These are phyloP conservation scores for Leccinum fallax DNA, from an alignment of 1,284 basidiomycete genomes.

Conservation along the genomic window DNA sequence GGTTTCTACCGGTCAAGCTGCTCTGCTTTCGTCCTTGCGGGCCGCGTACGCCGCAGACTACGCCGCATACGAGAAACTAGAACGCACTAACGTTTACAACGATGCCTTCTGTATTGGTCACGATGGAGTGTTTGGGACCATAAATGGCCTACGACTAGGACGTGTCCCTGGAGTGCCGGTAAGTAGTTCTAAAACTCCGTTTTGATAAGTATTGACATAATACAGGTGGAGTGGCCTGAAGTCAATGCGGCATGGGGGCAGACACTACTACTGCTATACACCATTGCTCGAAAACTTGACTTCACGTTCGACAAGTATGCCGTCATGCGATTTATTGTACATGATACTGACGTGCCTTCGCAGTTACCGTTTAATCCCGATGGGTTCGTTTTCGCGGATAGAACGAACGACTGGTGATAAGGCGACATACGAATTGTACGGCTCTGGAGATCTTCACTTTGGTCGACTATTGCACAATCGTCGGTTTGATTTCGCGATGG, in stretches of 20 bases:
- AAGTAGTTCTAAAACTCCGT: conserved; percentile 28
- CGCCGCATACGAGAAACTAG: conserved; percentile 80
- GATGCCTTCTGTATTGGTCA: conserved; percentile 99
- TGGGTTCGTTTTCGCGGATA: conserved; percentile 92
- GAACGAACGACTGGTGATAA: conserved; percentile 85
- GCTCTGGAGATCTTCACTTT: conserved; percentile 88
- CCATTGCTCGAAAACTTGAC: conserved; percentile 87
- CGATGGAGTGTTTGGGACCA: conserved; percentile 92
- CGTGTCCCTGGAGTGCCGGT: conserved; percentile 79
- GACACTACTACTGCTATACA: conserved; percentile 88
- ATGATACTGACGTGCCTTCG: conserved; percentile 13
- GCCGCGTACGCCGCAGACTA: conserved; percentile 79
- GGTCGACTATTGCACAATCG: conserved; percentile 90
- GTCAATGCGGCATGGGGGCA: conserved; percentile 99
- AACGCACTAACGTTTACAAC: conserved; percentile 96
- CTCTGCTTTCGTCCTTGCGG: conserved; percentile 69
- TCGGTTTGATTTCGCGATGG: conserved; percentile 95
- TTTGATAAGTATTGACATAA: conserved; percentile 7
- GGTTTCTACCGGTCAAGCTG: conserved; percentile 63
- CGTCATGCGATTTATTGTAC: conserved; percentile 8
- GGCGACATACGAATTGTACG: conserved; percentile 85
- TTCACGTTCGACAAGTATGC: conserved; percentile 81
- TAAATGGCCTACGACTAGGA: conserved; percentile 93
- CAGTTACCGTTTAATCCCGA: conserved; percentile 87
- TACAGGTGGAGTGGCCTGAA: conserved; percentile 94